Percentiles rank a stretch among this genome's conserved stretches.
Evolutionary conservation across 345 rosid genomes (phyloP).

Genomic region (Schrenkiella parvula): DNA sequence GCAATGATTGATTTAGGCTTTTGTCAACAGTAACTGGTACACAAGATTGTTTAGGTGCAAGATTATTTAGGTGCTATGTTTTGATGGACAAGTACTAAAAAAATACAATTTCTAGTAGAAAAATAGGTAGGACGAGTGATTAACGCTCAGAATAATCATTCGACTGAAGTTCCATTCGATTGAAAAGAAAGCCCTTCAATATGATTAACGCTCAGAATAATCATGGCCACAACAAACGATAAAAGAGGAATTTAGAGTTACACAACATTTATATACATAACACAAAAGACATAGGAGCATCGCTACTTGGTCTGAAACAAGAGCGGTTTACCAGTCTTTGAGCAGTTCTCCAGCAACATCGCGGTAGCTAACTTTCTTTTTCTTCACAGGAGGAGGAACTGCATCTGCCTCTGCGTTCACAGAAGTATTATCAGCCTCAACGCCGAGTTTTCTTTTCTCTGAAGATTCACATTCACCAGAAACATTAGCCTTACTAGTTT

Average conservation of each 20-base stretch:
- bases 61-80: no score
- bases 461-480: slow-evolving; percentile 8
- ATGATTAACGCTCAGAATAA: background rate
- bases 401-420: slow-evolving; percentile 18
- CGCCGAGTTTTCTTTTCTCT: slow-evolving; percentile 12
- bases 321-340: slow-evolving; percentile 44
- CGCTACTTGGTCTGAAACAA: background rate
- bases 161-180: background rate
- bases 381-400: slow-evolving; percentile 39
- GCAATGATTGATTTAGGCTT: no score
- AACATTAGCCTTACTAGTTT: background rate
- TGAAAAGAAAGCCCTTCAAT: background rate
- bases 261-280: background rate
- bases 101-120: no score
- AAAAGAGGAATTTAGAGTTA: background rate
- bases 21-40: no score
- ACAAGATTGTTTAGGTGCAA: no score
- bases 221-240: background rate
- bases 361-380: slow-evolving; percentile 85
- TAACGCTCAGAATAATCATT: no score
- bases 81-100: no score
- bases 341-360: slow-evolving; percentile 68
- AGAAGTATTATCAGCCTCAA: background rate
- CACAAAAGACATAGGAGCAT: background rate
- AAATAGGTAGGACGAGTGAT: no score